Percentiles rank a stretch among this genome's conserved stretches.
Evolutionary conservation across 305 asterid genomes (phyloP).

Genomic region (Plantago lanceolata): DNA sequence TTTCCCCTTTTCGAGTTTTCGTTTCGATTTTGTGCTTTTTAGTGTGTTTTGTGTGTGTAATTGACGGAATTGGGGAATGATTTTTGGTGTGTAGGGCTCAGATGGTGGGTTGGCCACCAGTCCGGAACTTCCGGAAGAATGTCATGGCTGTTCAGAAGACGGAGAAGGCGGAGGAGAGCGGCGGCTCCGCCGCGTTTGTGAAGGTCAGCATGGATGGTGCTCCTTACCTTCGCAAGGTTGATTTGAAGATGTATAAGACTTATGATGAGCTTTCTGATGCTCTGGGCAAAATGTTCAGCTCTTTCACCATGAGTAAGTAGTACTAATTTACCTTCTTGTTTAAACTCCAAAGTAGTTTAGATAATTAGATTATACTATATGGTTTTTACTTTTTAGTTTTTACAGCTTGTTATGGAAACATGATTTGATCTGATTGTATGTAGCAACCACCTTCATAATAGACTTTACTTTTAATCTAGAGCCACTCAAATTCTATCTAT

Average conservation of each 20-base stretch:
- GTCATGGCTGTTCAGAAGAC: constrained; percentile 48
- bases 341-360: too few relatives aligned
- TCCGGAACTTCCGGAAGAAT: constrained; percentile 65
- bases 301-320: constrained; percentile 48
- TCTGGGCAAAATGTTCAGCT: constrained; percentile 64
- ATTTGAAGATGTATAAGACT: constrained; percentile 55
- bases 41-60: not conserved
- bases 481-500: constrained; percentile 1
- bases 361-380: too few relatives aligned
- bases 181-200: constrained; percentile 32
- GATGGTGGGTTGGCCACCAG: constrained; percentile 98
- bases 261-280: constrained; percentile 60
- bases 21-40: not conserved
- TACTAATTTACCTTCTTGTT: too few relatives aligned
- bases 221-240: constrained; percentile 72
- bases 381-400: not conserved
- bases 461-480: not conserved
- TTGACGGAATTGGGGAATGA: not conserved
- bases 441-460: not conserved
- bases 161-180: constrained; percentile 33
- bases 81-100: constrained; percentile 57
- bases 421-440: constrained; percentile 7
- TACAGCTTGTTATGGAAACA: not conserved
- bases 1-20: not conserved
- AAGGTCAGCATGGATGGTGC: constrained; percentile 91